phyloP scores from a whole-genome alignment of 805 yeast species.

The Metschnikowia cerradonensis region DNA sequence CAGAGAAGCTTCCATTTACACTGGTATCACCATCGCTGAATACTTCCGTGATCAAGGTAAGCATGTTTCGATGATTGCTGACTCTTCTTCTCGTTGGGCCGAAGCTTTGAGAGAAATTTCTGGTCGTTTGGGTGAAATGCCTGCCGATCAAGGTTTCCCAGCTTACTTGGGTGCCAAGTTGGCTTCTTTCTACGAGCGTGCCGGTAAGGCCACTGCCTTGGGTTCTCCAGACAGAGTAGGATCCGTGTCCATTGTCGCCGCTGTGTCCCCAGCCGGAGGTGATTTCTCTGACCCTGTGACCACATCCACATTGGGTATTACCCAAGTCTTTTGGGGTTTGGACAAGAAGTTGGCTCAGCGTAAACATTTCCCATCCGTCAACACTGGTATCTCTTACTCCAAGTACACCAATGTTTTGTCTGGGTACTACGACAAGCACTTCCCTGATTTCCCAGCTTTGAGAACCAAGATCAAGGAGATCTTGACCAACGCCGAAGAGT shows the following conservation, averaged over 20 bases:
- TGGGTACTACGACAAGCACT: constrained; percentile 79
- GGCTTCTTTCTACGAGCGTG: constrained; percentile 99
- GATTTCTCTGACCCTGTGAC: constrained; percentile 99
- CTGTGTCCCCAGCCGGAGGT: constrained; percentile 99
- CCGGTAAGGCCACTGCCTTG: constrained; percentile 91
- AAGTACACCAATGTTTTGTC: constrained; percentile 73
- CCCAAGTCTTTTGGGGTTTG: constrained; percentile 99
- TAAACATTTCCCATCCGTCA: constrained; percentile 98
- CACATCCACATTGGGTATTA: constrained; percentile 95
- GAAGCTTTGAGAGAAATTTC: constrained; percentile 99
- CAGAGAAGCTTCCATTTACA: constrained; percentile 98
- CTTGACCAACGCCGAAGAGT: constrained; percentile 93
- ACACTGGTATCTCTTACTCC: constrained; percentile 93
- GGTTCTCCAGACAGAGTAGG: constrained; percentile 97
- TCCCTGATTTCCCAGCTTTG: constrained; percentile 85
- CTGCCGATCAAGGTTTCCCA: constrained; percentile 99
- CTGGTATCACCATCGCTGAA: constrained; percentile 98
- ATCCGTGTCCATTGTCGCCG: constrained; percentile 98
- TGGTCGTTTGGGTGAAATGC: constrained; percentile 99
- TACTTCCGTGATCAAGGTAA: constrained; percentile 99
- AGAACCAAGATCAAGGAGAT: constrained; percentile 94
- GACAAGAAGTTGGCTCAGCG: constrained; percentile 99
- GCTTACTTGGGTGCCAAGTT: constrained; percentile 98
- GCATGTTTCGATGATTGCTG: constrained; percentile 98
- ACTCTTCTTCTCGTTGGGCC: constrained; percentile 99